Evolutionary conservation across 202 grass and related monocot species (phyloP), one percentile per base, ranked within the genome.

Genomic region (Schoenoplectus tabernaemontani): DNA sequence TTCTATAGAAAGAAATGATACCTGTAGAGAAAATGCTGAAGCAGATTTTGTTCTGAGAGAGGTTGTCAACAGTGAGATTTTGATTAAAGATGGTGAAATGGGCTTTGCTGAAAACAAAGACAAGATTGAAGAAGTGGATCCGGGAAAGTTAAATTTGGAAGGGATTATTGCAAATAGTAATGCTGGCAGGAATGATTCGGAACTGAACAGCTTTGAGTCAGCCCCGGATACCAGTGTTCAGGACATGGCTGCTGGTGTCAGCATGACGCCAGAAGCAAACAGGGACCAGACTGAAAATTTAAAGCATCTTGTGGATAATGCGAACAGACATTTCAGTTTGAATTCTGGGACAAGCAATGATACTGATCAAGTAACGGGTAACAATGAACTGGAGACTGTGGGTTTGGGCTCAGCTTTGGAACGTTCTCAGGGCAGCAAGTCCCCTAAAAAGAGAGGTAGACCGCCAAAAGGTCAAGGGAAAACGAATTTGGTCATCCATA

Each of bases 371-470:
- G 38, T 1, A 43, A 42, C 5, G 65, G 24, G 39, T 44, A 44
- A 42, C 9, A 44, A 24, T 69, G 65, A 69, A 69, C 9, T 44
- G 23, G 65, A 69, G 39, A 43, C 19, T 0, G 38, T 5, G 20
- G n/a, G n/a, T n/a, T n/a, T n/a, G n/a, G n/a, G n/a, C n/a, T n/a
- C n/a, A n/a, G 15, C 53, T 78, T 43, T 60, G 74, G 22, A 17
- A 20, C 36, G 24, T 28, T 19, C 59, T 57, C 36, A n/a, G 3
- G 36, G 15, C 67, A 51, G 44, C 24, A 80, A 80, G 6, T 7
- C 42, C 41, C 26, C 38, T 47, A 80, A 64, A 80, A 80, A 43
- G 42, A 64, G 60, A 41, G 78, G 36, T 64, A 80, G 51, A 61
- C 53, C 34, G 24, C 36, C 44, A 80, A 80, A 65, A 46, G 10